Conservation (phyloP, 1,284 basidiomycete species). For the Ceratorhiza oryzae-sativae region DNA sequence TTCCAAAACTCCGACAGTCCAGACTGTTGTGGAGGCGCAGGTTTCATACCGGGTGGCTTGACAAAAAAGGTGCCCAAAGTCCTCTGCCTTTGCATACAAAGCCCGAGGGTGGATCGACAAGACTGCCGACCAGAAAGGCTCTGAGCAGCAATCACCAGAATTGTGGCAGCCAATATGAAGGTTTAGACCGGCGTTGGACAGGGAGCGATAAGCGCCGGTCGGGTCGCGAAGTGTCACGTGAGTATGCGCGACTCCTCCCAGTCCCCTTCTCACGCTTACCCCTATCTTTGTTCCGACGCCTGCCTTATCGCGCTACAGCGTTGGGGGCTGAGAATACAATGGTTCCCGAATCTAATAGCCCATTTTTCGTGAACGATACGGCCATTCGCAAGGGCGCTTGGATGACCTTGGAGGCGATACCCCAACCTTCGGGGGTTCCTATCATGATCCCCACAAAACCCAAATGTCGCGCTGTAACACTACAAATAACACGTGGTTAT, state of each 20-base stretch:
- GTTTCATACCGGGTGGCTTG: slow-evolving; percentile 68
- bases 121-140: slow-evolving; percentile 4
- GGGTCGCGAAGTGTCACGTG: slow-evolving; percentile 10
- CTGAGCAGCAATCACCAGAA: not conserved
- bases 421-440: not conserved
- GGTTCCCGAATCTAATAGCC: too few relatives aligned
- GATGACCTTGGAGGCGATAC: not conserved
- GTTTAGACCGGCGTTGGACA: not conserved
- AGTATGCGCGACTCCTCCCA: not conserved
- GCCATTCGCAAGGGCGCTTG: not conserved
- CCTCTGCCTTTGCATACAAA: slow-evolving; percentile 32
- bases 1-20: slow-evolving; percentile 76
- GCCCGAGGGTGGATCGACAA: not conserved
- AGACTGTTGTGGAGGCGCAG: slow-evolving; percentile 70
- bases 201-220: not conserved
- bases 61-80: slow-evolving; percentile 67
- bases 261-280: not conserved
- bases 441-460: not conserved
- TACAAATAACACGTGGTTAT: not conserved
- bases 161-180: not conserved
- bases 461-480: not conserved
- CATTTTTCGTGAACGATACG: too few relatives aligned
- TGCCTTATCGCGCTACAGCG: not conserved
- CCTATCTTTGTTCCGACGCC: not conserved
- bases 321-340: not conserved